A percentile compares a stretch with the other conserved stretches of the same genome.
phyloP scores from a whole-genome alignment of 106 monocot species.

The Narthecium ossifragum region DNA sequence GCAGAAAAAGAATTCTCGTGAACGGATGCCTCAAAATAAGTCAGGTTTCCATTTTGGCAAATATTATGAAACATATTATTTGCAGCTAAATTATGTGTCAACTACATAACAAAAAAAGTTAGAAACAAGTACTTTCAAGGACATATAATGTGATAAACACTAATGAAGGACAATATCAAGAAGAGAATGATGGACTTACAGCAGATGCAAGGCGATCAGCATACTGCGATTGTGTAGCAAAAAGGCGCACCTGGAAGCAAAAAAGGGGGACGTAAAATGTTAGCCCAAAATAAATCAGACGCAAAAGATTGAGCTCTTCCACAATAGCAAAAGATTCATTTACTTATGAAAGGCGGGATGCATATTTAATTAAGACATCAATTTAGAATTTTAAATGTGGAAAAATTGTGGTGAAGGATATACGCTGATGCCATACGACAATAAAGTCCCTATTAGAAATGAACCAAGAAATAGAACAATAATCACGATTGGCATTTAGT shows the following conservation, averaged over 20 bases:
- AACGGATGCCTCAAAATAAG: too few species aligned
- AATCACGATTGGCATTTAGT: too few species aligned
- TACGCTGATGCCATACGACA: too few species aligned
- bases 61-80: too few species aligned
- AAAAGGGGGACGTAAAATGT: neutral
- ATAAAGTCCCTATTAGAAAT: too few species aligned
- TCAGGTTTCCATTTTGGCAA: too few species aligned
- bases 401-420: neutral
- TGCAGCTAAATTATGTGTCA: too few species aligned
- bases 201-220: constrained; percentile 59
- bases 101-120: neutral
- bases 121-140: too few species aligned
- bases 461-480: too few species aligned
- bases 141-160: too few species aligned
- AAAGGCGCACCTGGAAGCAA: constrained; percentile 52
- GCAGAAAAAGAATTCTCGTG: too few species aligned
- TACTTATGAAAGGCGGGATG: too few species aligned
- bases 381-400: neutral
- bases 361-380: neutral
- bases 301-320: neutral
- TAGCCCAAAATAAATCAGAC: neutral
- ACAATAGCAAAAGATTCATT: neutral
- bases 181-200: constrained; percentile 29
- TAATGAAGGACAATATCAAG: neutral
- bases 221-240: constrained; percentile 64